Base-by-base conservation (phyloP, 1,284 basidiomycete species). In the Pseudomicrostroma phylloplanum region DNA sequence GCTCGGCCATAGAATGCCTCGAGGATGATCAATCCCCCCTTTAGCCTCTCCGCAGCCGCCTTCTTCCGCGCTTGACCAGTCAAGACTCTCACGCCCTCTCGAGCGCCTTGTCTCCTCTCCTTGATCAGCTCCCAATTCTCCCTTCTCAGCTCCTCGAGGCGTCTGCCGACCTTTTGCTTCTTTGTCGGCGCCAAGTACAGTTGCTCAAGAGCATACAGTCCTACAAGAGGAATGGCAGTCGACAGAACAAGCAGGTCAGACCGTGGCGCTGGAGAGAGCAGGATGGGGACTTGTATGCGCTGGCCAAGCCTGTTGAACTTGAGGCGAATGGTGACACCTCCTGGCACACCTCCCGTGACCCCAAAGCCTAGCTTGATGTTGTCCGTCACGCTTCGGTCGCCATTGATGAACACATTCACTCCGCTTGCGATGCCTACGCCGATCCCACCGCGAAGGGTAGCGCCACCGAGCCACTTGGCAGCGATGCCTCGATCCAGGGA, bases 11-110 rank as follows among this genome's bases (percentile, higher is more conserved):
- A 92, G 43, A 80, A 83, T 2, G 89, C 90, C 61, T 87, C 84
- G 48, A 86, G 74, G 66, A 92, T 85, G 57, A 92, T 83, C 48
- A 92, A 82, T 58, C 89, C 83, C 40, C 80, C 70, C 26, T 71
- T 77, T 7, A 68, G 70, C 23, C 79, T 65, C 69, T 85, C 84
- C 0, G 69, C 57, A 1, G 73, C 70, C 0, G 81, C 74, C 58
- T 81, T 81, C 26, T 80, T 77, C 41, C 71, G 63, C 1, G 82
- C 82, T 17, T 80, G 77, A 21, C 82, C 80, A 53, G 78, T 69
- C 67, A 85, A 76, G 30, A 85, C 66, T 23, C 67, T 72, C 13
- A 81, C 67, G 3, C 83, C 87, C 55, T 87, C 85, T 53, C 84
- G 81, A 12, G 85, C 86, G 67, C 87, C 85, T 58, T 82, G 80